These are phyloP conservation scores for Camellia granthamiana DNA, from an alignment of 148 eudicot genomes.

Conservation along the genomic window DNA sequence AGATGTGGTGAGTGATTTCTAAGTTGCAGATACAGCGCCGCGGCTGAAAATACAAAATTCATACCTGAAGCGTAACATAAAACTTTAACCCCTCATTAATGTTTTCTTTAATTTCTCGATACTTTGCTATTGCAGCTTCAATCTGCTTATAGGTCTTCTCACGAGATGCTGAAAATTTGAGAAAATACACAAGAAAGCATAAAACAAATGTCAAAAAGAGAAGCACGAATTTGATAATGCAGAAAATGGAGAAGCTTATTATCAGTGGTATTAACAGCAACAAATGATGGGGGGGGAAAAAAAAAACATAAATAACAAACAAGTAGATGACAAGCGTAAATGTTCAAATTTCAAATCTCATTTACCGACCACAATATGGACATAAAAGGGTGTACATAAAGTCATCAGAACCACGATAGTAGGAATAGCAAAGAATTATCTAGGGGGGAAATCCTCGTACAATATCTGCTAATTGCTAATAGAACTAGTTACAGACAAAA, in stretches of 20 bases:
- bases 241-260: not conserved
- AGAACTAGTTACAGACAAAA: not conserved
- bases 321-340: not conserved
- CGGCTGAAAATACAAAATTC: not conserved
- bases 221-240: not conserved
- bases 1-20: not conserved
- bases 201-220: not conserved
- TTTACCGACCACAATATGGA: not conserved
- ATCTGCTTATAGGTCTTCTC: conserved; percentile 87
- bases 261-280: not conserved
- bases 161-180: conserved; percentile 56
- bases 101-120: conserved; percentile 85
- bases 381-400: not conserved
- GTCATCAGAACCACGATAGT: not conserved
- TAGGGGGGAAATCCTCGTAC: not conserved
- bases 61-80: conserved; percentile 95
- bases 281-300: not conserved
- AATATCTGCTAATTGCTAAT: not conserved
- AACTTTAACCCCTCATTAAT: conserved; percentile 93
- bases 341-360: not conserved
- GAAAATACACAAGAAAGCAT: too few relatives aligned
- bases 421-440: not conserved
- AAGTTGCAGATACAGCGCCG: not conserved
- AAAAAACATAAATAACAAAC: not conserved
- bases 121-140: conserved; percentile 90